These are phyloP conservation scores for Boletus sp. DNA, from an alignment of 768 basidiomycete genomes.

Conservation along the genomic window DNA sequence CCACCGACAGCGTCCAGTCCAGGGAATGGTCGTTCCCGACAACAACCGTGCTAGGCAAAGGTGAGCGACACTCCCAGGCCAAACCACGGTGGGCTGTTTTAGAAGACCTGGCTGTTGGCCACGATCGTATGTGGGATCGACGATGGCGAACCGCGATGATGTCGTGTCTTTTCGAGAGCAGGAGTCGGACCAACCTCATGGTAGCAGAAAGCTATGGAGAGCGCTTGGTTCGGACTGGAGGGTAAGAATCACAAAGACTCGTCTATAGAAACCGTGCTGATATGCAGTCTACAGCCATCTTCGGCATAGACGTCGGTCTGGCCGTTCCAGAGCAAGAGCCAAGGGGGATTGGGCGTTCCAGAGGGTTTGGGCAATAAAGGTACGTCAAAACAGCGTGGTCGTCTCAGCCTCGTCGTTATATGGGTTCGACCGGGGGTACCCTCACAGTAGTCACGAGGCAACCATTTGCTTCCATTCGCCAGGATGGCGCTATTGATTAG, in stretches of 20 bases:
- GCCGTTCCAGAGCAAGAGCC: not conserved
- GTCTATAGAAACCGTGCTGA: not conserved
- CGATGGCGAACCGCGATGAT: not conserved
- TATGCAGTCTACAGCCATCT: too few relatives aligned
- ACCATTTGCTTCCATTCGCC: not conserved
- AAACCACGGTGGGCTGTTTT: not conserved
- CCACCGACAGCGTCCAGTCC: not conserved
- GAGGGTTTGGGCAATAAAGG: too few relatives aligned
- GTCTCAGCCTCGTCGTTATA: not conserved
- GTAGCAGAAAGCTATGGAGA: not conserved
- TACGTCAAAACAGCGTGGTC: not conserved
- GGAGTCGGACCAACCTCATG: not conserved
- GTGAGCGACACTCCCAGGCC: not conserved
- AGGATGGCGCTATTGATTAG: not conserved
- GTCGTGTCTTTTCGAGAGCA: not conserved
- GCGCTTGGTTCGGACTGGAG: not conserved
- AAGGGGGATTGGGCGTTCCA: not conserved
- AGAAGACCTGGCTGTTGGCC: not conserved
- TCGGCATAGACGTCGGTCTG: not conserved
- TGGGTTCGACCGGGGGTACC: constrained; percentile 11
- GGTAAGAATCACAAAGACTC: not conserved
- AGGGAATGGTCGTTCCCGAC: not conserved
- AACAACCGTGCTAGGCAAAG: too few relatives aligned
- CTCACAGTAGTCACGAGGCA: constrained; percentile 10
- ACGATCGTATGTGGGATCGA: too few relatives aligned